Evolutionary conservation across 192 early-diverging fungal genomes (phyloP).

Genomic region (Podila epicladia): DNA sequence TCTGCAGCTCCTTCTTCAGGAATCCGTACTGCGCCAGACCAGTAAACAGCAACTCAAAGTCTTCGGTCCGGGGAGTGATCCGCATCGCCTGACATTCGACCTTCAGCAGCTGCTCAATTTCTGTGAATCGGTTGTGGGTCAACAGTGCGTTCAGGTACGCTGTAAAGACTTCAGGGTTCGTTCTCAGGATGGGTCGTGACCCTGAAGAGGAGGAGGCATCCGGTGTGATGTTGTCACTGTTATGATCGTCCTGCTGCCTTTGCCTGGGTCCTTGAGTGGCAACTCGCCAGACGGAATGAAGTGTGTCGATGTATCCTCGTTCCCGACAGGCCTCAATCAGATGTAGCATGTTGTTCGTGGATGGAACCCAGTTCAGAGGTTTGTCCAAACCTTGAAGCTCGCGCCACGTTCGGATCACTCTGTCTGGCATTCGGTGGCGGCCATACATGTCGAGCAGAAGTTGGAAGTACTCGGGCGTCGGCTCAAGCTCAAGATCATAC

Average conservation of each 20-base stretch:
- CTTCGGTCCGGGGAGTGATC: conserved; percentile 19
- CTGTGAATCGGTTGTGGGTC: conserved; percentile 40
- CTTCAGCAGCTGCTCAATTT: conserved; percentile 20
- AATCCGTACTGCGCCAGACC: conserved; percentile 41
- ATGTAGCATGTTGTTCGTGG: conserved; percentile 26
- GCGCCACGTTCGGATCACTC: conserved; percentile 36
- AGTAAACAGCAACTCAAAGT: conserved; percentile 37
- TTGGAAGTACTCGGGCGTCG: conserved; percentile 24
- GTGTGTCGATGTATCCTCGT: conserved; percentile 38
- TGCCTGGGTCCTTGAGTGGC: conserved; percentile 5
- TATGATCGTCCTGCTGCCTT: background rate
- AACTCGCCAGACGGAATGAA: conserved; percentile 27
- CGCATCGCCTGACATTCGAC: conserved; percentile 8
- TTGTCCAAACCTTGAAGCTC: conserved; percentile 9
- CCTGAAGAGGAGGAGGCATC: background rate
- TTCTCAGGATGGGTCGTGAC: background rate
- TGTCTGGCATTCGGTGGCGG: conserved; percentile 23
- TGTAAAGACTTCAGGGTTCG: conserved; percentile 26
- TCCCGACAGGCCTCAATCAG: conserved; percentile 46
- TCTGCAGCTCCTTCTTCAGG: conserved; percentile 27
- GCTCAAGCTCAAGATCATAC: conserved; percentile 23
- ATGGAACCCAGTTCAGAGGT: conserved; percentile 12
- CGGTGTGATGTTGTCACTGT: background rate
- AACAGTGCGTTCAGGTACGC: conserved; percentile 43
- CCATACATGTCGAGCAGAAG: conserved; percentile 31